A percentile compares a stretch with the other conserved stretches of the same genome.
phyloP scores from a whole-genome alignment of 371 early-diverging fungal species.

The Syncephalastrum contaminatum region DNA sequence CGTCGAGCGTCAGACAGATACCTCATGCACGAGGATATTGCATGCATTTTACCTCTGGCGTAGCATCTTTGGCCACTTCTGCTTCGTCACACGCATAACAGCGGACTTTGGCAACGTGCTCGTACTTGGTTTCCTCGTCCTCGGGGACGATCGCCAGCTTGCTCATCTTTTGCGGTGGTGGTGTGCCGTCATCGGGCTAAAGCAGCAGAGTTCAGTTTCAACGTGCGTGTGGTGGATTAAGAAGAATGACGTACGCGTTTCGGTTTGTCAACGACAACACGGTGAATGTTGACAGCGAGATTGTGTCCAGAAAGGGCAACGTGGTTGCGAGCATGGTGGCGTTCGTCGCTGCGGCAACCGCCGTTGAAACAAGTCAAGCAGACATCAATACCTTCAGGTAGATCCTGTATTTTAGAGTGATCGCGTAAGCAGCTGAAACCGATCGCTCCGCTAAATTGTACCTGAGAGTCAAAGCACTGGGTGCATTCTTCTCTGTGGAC shows the following conservation, averaged over 20 bases:
- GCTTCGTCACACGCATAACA: constrained; percentile 69
- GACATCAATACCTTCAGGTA: constrained; percentile 81
- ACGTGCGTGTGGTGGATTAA: no score
- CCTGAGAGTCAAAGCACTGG: constrained; percentile 89
- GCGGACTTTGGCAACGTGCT: constrained; percentile 61
- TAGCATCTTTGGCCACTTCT: constrained; percentile 29
- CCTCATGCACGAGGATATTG: no score
- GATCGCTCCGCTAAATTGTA: constrained; percentile 18
- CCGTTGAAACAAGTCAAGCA: constrained; percentile 94
- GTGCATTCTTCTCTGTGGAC: constrained; percentile 97
- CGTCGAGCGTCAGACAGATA: not conserved
- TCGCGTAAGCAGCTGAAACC: constrained; percentile 1
- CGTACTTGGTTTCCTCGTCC: constrained; percentile 69
- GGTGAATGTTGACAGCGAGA: constrained; percentile 82
- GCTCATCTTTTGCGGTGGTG: constrained; percentile 84
- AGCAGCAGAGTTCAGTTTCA: no score
- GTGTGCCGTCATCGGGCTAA: constrained; percentile 33
- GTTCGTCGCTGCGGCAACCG: constrained; percentile 66
- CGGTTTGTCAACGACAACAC: constrained; percentile 42
- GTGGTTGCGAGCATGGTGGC: constrained; percentile 79
- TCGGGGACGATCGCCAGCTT: constrained; percentile 85
- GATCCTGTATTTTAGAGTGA: constrained; percentile 45
- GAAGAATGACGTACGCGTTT: constrained; percentile 28
- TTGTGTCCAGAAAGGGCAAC: constrained; percentile 69
- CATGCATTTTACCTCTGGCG: constrained; percentile 26